phyloP scores from a whole-genome alignment of 768 basidiomycete species.

The Suillus placidus region DNA sequence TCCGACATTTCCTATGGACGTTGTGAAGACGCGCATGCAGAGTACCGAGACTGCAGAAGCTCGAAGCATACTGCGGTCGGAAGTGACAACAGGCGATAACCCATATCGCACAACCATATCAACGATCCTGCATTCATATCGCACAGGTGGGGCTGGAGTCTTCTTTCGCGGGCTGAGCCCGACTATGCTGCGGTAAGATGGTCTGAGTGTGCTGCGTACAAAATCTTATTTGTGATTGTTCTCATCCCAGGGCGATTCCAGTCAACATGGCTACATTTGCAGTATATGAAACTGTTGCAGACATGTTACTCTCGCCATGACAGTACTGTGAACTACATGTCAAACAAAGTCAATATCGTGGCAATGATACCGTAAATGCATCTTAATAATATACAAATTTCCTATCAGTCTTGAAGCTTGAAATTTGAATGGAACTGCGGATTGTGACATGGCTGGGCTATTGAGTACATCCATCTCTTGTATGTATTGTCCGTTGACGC shows the following conservation, averaged over 20 bases:
- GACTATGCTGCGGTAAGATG: conserved; percentile 70
- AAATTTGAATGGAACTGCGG: neutral
- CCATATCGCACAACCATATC: conserved; percentile 63
- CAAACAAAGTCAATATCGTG: neutral
- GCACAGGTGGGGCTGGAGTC: conserved; percentile 63
- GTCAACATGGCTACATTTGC: conserved; percentile 86
- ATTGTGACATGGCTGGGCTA: neutral
- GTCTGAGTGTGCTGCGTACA: neutral
- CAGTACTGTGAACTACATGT: conserved; percentile 1
- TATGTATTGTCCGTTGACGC: neutral
- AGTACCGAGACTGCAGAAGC: conserved; percentile 33
- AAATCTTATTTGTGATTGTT: conserved; percentile 9
- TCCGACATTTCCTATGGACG: conserved; percentile 85
- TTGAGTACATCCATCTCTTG: neutral
- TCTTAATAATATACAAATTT: neutral
- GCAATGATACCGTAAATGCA: neutral
- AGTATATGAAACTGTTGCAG: conserved; percentile 66
- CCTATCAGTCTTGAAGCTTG: too few relatives aligned
- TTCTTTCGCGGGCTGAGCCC: conserved; percentile 81
- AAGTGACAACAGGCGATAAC: conserved; percentile 29
- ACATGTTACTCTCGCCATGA: conserved; percentile 33
- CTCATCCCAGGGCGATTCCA: conserved; percentile 62
- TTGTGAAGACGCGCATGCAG: conserved; percentile 90
- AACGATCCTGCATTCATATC: conserved; percentile 62
- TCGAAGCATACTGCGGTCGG: neutral